Conservation (phyloP, 2,329 filamentous ascomycete genomes). For the Colletotrichum tabaci region DNA sequence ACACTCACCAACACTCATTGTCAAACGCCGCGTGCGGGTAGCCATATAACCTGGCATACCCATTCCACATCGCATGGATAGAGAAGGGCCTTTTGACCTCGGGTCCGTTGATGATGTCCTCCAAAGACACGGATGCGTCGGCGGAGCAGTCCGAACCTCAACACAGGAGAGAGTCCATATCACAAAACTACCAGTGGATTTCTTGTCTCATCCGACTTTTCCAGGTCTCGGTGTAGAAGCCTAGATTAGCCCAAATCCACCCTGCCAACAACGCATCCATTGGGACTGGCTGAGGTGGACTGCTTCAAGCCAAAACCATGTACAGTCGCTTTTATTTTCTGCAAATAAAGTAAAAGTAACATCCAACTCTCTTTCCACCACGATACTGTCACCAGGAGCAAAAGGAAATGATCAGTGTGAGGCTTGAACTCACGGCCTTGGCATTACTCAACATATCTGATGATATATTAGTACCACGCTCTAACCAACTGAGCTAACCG, state of each 20-base stretch:
- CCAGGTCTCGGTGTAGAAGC: too few species aligned
- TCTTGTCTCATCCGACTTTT: too few species aligned
- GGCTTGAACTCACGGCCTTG: slow-evolving; percentile 41
- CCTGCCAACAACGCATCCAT: neutral
- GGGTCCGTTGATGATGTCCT: neutral
- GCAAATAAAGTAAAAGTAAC: neutral
- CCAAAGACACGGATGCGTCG: neutral
- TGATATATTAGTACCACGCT: slow-evolving; percentile 42
- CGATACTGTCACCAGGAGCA: neutral
- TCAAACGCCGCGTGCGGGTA: neutral
- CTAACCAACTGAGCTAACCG: slow-evolving; percentile 42
- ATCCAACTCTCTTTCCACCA: neutral
- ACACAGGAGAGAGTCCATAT: too few species aligned
- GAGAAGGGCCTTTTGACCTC: neutral
- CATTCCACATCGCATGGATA: neutral
- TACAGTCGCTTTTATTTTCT: neutral
- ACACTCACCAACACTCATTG: neutral
- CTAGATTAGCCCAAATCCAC: too few species aligned
- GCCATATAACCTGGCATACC: neutral
- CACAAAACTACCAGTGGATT: too few species aligned
- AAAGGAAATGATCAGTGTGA: slow-evolving; percentile 36
- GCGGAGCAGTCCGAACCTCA: too few species aligned
- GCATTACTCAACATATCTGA: slow-evolving; percentile 31
- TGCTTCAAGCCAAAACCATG: neutral
- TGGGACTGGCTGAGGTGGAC: too few species aligned